Evolutionary conservation across 305 asterid genomes (phyloP), one percentile per base, ranked within the genome.

Genomic region (Euphrasia arctica): DNA sequence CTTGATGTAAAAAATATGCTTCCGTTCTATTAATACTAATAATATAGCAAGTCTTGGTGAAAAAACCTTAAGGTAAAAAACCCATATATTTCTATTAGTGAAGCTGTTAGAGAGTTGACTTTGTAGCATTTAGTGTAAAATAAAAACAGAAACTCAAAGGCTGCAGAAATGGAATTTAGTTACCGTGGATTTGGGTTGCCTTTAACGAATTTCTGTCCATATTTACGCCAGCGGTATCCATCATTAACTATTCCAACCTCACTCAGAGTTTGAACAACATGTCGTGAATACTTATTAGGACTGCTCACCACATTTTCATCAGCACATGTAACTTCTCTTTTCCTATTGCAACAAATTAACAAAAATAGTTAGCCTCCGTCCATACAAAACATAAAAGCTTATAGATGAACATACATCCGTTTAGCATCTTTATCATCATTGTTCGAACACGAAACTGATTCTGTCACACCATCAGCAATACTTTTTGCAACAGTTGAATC

Each of bases 181-280:
- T 85, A 92, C 98, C 98, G 85, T 13, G 98, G 98, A 71, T 92
- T 85, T 49, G 93, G 90, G 78, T 85, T 92, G 70, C 96, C 95
- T 80, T 91, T 91, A 29, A 91, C 95, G 72, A 91, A 76, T 78
- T 91, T 91, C 86, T 91, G 98, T 63, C 96, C 98, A 31, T 91
- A 89, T 74, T 91, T 91, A 72, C 98, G 95, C 98, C 98, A 92
- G 74, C 97, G 89, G 74, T 83, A 85, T 68, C 96, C 97, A 74
- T 92, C 98, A 69, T 85, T 81, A 54, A 87, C 77, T 66, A 87
- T 50, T 80, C 89, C 97, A 75, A 87, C 90, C 70, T 77, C 95
- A 60, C 97, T 92, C 71, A 66, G 65, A 60, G 91, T 87, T 72
- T 87, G 91, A 72, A 87, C 95, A 57, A 90, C 89, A 60, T 82